Evolutionary conservation across 106 monocot species (phyloP).

Genomic region (Alisma plantagoaquatica): DNA sequence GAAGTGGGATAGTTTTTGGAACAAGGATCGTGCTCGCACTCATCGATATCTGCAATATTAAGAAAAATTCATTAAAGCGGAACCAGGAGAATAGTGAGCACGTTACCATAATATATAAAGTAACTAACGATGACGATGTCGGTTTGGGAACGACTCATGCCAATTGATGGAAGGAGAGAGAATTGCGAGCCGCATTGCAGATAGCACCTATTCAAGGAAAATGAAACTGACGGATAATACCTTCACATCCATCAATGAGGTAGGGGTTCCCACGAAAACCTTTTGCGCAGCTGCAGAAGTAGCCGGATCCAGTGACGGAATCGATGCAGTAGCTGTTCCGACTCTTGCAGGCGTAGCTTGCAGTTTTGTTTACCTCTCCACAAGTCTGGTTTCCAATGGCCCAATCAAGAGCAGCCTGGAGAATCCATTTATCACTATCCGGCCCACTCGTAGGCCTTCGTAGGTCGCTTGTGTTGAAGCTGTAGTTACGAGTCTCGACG

Average conservation of each 20-base stretch:
- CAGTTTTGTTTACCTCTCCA: neutral
- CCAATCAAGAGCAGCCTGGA: slow-evolving; percentile 3
- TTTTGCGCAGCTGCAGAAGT: neutral
- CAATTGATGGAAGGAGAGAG: too few relatives aligned
- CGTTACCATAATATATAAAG: too few relatives aligned
- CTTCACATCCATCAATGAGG: slow-evolving; percentile 1
- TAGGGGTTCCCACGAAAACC: slow-evolving; percentile 10
- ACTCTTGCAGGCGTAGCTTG: slow-evolving; percentile 2
- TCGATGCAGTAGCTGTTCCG: neutral
- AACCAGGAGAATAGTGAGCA: too few relatives aligned
- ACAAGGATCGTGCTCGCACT: neutral
- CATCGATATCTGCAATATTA: neutral
- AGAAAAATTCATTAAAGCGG: neutral
- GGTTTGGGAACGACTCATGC: too few relatives aligned
- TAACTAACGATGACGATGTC: too few relatives aligned
- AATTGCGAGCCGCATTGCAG: too few relatives aligned
- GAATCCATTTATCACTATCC: too few relatives aligned
- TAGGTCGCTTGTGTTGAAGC: neutral
- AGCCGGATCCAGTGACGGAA: slow-evolving; percentile 5
- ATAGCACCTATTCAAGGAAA: too few relatives aligned
- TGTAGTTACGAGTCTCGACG: neutral
- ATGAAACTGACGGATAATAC: too few relatives aligned
- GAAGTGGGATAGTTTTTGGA: too few relatives aligned
- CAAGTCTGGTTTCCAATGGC: neutral
- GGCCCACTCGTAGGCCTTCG: neutral